Evolutionary conservation across 805 yeast species (phyloP), one percentile per base, ranked within the genome.

Genomic region (Clavispora vitiphila): DNA sequence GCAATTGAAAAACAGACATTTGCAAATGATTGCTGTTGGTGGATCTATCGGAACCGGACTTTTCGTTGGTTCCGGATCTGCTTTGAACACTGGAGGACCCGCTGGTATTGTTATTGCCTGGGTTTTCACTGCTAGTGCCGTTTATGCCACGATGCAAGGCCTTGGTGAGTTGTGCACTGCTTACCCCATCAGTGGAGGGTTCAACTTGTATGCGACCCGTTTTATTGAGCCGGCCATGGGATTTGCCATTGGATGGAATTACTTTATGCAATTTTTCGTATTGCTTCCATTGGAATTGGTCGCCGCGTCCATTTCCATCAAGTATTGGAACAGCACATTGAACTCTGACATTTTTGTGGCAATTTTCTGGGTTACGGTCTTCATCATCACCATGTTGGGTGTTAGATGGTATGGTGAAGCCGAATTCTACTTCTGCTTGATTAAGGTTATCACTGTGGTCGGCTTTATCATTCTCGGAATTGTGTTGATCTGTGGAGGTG

Each of bases 1-100:
- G 37, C 41, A 40, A 20, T 46, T 51, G 39, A 78, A 76, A 52
- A 74, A 77, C 34, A 72, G 90, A 56, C 91, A 86, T 58, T 62
- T 86, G 50, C 80, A 82, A 46, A 81, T 84, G 87, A 86, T 86
- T 64, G 89, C 93, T 38, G 70, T 86, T 47, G 93, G 91, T 50
- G 90, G 91, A 34, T 76, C 84, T 45, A 85, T 86, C 51, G 96
- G 95, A 53, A 82, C 91, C 8, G 95, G 93, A 56, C 69, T 87
- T 39, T 79, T 87, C 47, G 83, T 87, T 24, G 87, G 88, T 56
- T 76, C 88, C 2, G 86, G 86, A 45, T 61, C 72, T 14, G 75
- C 86, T 2, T 62, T 85, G 39, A 50, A 72, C 15, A 67, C 72
- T 24, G 85, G 87, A 58, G 93, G 93, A 21, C 91, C 93, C n/a